phyloP scores from a whole-genome alignment of 2,329 filamentous ascomycete species.

The Ceratocystis eucalypticola region DNA sequence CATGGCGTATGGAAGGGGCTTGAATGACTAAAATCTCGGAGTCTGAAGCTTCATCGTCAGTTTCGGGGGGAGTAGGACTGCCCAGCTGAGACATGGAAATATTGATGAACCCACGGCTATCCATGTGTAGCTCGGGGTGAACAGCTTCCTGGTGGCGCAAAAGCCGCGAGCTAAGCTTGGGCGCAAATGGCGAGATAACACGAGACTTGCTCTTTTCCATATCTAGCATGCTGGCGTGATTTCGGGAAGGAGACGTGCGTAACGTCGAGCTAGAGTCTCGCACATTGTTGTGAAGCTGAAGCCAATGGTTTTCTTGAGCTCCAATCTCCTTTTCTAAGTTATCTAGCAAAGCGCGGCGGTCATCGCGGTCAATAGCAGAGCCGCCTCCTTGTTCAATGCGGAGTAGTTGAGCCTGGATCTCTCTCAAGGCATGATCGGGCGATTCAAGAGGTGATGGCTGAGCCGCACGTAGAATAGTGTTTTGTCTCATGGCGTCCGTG shows the following conservation, averaged over 20 bases:
- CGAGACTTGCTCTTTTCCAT: conserved; percentile 4
- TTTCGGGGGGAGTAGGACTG: conserved; percentile 43
- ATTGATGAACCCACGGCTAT: conserved; percentile 11
- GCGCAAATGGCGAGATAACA: conserved; percentile 9
- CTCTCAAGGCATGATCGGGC: conserved; percentile 34
- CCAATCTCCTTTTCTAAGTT: conserved; percentile 51
- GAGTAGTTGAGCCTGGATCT: conserved; percentile 40
- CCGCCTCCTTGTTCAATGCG: conserved; percentile 30
- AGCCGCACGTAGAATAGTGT: conserved; percentile 33
- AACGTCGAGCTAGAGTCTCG: conserved; percentile 39
- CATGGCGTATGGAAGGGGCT: not conserved
- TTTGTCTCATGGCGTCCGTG: conserved; percentile 28
- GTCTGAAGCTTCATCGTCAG: conserved; percentile 27
- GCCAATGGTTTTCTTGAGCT: conserved; percentile 46
- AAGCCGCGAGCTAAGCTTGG: conserved; percentile 8
- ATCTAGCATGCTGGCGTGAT: conserved; percentile 1
- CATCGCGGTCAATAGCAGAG: not conserved
- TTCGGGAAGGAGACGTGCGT: conserved; percentile 24
- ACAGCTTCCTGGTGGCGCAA: conserved; percentile 10
- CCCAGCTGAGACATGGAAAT: conserved; percentile 28
- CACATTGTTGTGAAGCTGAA: conserved; percentile 40
- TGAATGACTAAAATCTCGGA: conserved; percentile 24
- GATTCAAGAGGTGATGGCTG: conserved; percentile 42
- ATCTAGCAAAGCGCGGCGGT: conserved; percentile 34
- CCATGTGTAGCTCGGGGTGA: conserved; percentile 15